phyloP scores from a whole-genome alignment of 2,329 filamentous ascomycete genomes.

The Ophiostoma ips region DNA sequence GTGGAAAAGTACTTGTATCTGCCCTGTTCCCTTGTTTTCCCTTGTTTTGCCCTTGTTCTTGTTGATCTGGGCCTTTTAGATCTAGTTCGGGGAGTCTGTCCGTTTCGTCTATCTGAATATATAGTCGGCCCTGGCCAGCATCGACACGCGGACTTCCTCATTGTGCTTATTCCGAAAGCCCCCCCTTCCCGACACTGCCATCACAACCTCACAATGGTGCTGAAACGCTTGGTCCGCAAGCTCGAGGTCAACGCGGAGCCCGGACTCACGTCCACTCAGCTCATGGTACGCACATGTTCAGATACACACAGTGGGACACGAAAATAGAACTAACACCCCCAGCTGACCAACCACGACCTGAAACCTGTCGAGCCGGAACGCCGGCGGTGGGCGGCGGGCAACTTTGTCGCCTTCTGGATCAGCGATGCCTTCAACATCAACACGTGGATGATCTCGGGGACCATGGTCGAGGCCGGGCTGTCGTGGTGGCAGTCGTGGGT shows the following conservation, averaged over 20 bases:
- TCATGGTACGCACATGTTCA: conserved; percentile 43
- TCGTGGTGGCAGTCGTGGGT: conserved; percentile 89
- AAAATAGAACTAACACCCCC: conserved; percentile 1
- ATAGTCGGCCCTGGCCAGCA: not conserved
- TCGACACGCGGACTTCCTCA: too few species aligned
- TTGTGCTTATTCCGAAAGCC: too few species aligned
- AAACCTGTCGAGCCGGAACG: conserved; percentile 67
- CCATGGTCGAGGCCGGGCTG: conserved; percentile 63
- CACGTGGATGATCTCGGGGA: conserved; percentile 86
- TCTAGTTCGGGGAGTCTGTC: not conserved
- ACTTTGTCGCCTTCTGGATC: conserved; percentile 81
- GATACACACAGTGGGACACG: not conserved
- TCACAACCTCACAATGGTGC: not conserved
- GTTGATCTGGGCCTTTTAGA: not conserved
- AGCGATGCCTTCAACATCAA: conserved; percentile 81
- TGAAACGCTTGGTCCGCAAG: conserved; percentile 33
- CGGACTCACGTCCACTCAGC: conserved; percentile 61
- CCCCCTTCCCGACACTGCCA: not conserved
- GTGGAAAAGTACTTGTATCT: not conserved
- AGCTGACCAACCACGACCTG: conserved; percentile 71
- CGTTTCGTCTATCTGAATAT: not conserved
- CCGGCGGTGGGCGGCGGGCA: conserved; percentile 74
- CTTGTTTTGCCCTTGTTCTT: too few species aligned
- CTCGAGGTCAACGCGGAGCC: conserved; percentile 62
- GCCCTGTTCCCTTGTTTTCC: not conserved